Conservation (phyloP, 1,284 basidiomycete species). For the Trichosporon sp. region DNA sequence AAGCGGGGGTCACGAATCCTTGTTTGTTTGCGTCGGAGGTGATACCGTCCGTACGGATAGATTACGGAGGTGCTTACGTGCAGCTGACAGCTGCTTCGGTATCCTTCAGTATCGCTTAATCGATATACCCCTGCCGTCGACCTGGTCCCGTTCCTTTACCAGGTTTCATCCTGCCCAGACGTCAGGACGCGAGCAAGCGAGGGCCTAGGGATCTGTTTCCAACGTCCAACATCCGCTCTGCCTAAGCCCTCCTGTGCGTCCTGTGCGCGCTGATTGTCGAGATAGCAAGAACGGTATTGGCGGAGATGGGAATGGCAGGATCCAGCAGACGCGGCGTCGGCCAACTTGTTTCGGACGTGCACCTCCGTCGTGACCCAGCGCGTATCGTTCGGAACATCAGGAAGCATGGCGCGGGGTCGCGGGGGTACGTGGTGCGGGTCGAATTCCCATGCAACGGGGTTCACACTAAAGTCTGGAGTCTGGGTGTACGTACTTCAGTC, state of each 20-base stretch:
- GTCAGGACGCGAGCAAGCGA: not conserved
- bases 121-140: not conserved
- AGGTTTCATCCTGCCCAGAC: not conserved
- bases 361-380: not conserved
- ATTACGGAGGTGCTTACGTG: not conserved
- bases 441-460: not conserved
- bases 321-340: not conserved
- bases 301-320: not conserved
- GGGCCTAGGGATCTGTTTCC: not conserved
- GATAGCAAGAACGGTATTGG: not conserved
- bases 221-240: not conserved
- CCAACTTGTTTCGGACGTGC: conserved; percentile 6
- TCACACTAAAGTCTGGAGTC: not conserved
- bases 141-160: not conserved
- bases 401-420: not conserved
- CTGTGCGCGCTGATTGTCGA: not conserved
- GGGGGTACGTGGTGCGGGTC: not conserved
- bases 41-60: not conserved
- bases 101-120: not conserved
- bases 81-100: conserved; percentile 3
- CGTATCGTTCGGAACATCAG: not conserved
- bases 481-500: not conserved
- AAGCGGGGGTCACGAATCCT: not conserved
- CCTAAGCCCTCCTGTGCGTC: not conserved
- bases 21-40: not conserved